Conservation (phyloP, 768 basidiomycete genomes). For the Leucocoprinus leucothites region DNA sequence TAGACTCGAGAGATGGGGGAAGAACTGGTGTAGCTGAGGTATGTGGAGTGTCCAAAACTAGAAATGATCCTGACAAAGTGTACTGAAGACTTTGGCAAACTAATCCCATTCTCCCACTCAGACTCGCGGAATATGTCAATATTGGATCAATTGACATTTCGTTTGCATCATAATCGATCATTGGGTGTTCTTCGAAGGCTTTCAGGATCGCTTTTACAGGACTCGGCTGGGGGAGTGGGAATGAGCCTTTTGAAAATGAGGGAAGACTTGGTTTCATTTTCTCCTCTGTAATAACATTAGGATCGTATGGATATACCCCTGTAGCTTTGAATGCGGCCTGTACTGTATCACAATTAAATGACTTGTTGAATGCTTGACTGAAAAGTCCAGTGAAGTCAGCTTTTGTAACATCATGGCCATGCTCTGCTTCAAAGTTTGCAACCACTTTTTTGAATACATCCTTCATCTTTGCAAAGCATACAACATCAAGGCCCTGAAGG, state of each 20-base stretch:
- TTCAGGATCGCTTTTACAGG: slow-evolving; percentile 1
- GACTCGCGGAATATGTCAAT: no score
- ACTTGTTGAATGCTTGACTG: slow-evolving; percentile 24
- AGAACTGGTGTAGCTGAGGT: no score
- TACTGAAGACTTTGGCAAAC: no score
- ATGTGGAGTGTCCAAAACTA: no score
- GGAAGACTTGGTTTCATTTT: slow-evolving; percentile 34
- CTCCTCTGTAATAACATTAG: slow-evolving; percentile 24
- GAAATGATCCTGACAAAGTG: no score
- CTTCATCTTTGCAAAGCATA: slow-evolving; percentile 41
- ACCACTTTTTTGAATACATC: slow-evolving; percentile 21
- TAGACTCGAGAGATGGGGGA: no score
- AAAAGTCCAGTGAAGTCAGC: slow-evolving; percentile 35
- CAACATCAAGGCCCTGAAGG: slow-evolving; percentile 42
- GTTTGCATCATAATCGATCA: no score
- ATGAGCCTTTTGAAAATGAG: slow-evolving; percentile 19
- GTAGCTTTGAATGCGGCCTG: slow-evolving; percentile 34
- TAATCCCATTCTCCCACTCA: no score
- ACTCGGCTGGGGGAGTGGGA: slow-evolving; percentile 14
- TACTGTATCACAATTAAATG: slow-evolving; percentile 30
- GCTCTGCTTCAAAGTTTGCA: slow-evolving; percentile 20
- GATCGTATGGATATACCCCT: slow-evolving; percentile 36
- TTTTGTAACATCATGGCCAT: slow-evolving; percentile 25
- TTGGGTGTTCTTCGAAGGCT: no score
- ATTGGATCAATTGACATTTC: no score